phyloP scores from a whole-genome alignment of 2,329 filamentous ascomycete genomes.

The Cladosporium sp. region DNA sequence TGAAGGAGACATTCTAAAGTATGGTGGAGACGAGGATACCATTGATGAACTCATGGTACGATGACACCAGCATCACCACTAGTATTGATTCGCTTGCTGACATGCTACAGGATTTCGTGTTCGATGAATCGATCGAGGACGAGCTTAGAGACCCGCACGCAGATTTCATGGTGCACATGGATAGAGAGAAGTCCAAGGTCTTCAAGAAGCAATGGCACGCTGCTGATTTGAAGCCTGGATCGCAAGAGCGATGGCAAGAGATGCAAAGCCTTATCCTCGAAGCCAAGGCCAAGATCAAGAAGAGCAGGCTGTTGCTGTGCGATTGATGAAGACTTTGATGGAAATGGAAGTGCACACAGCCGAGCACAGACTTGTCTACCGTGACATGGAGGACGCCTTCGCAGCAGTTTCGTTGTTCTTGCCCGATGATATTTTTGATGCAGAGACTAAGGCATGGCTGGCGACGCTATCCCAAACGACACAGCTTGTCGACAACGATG shows the following conservation, averaged over 20 bases:
- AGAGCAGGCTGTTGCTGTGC: not conserved
- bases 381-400: constrained; percentile 37
- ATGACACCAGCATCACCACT: not conserved
- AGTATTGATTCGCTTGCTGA: not conserved
- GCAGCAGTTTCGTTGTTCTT: constrained; percentile 40
- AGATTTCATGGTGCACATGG: constrained; percentile 9
- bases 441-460: not conserved
- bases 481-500: constrained; percentile 37
- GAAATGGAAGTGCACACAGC: constrained; percentile 23
- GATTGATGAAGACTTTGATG: constrained; percentile 18
- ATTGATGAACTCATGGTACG: not conserved
- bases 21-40: not conserved
- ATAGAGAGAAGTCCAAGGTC: constrained; percentile 30
- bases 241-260: constrained; percentile 36
- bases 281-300: not conserved
- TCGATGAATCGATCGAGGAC: not conserved
- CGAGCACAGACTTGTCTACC: constrained; percentile 36
- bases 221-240: constrained; percentile 41
- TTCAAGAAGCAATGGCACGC: constrained; percentile 45
- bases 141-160: not conserved
- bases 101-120: not conserved
- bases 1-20: not conserved
- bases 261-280: constrained; percentile 33
- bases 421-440: constrained; percentile 16
- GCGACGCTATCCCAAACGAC: not conserved